Conservation (phyloP, 257 asterid genomes). For the Ilex asprella region DNA sequence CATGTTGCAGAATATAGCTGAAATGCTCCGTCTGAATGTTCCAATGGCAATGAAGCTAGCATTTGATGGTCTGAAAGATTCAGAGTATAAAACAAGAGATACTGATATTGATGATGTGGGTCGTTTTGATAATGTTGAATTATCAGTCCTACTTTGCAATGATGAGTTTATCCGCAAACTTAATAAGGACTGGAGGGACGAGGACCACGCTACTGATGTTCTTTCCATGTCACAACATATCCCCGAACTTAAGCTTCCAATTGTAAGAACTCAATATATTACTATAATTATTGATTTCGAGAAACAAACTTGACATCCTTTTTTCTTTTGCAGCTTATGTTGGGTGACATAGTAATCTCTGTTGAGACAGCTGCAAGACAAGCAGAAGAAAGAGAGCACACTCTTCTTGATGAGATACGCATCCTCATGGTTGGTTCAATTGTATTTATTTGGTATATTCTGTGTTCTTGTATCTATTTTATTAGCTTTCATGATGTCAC, state of each 20-base stretch:
- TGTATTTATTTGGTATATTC: background rate
- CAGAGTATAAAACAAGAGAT: constrained; percentile 67
- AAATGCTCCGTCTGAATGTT: constrained; percentile 85
- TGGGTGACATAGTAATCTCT: constrained; percentile 91
- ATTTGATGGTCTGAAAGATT: constrained; percentile 49
- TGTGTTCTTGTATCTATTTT: background rate
- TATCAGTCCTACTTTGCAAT: constrained; percentile 89
- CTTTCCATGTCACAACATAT: constrained; percentile 96
- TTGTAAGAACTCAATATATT: constrained; percentile 44
- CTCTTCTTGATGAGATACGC: constrained; percentile 90
- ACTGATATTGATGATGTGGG: constrained; percentile 53
- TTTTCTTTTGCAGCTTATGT: constrained; percentile 65
- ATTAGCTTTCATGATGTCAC: too few species aligned
- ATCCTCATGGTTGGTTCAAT: constrained; percentile 68
- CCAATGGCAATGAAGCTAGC: constrained; percentile 93
- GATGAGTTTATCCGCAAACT: constrained; percentile 75
- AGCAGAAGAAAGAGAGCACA: constrained; percentile 91
- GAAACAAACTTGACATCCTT: constrained; percentile 22
- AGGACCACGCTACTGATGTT: constrained; percentile 91
- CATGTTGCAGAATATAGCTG: constrained; percentile 63
- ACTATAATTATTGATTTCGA: constrained; percentile 3
- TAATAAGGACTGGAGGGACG: constrained; percentile 95
- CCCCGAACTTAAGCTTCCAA: constrained; percentile 80
- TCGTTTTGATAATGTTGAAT: constrained; percentile 69
- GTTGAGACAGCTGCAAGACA: constrained; percentile 97